phyloP scores from a whole-genome alignment of 768 basidiomycete genomes.

The Tulasnella sp. region DNA sequence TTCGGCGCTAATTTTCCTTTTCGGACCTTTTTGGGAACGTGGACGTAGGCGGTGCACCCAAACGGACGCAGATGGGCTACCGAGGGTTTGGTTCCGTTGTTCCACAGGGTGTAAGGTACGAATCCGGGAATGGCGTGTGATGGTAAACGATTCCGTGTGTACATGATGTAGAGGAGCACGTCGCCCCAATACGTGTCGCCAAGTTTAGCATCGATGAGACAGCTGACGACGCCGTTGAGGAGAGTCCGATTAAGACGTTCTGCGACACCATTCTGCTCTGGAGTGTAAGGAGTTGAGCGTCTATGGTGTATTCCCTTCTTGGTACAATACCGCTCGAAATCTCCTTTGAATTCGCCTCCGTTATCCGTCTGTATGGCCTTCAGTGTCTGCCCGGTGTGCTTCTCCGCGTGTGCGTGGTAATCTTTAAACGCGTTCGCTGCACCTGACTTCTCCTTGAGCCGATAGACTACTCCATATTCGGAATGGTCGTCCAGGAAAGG shows the following conservation, averaged over 20 bases:
- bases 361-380: background rate
- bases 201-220: background rate
- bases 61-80: background rate
- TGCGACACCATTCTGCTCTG: background rate
- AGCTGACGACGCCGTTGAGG: background rate
- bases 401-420: background rate
- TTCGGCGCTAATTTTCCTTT: background rate
- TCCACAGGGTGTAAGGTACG: background rate
- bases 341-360: background rate
- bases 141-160: background rate
- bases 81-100: background rate
- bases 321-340: background rate
- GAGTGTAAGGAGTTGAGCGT: background rate
- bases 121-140: background rate
- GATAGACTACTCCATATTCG: conserved; percentile 8
- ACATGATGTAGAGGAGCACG: background rate
- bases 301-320: background rate
- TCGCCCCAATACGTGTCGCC: background rate
- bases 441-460: background rate
- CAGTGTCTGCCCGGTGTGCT: background rate
- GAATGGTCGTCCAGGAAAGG: background rate
- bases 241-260: conserved; percentile 1
- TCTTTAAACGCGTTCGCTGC: background rate
- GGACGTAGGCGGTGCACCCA: background rate
- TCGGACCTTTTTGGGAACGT: background rate